Percentiles rank a stretch among this genome's conserved stretches.
Conservation (phyloP, 768 basidiomycete genomes). For the Stropharia rugosoannulata region DNA sequence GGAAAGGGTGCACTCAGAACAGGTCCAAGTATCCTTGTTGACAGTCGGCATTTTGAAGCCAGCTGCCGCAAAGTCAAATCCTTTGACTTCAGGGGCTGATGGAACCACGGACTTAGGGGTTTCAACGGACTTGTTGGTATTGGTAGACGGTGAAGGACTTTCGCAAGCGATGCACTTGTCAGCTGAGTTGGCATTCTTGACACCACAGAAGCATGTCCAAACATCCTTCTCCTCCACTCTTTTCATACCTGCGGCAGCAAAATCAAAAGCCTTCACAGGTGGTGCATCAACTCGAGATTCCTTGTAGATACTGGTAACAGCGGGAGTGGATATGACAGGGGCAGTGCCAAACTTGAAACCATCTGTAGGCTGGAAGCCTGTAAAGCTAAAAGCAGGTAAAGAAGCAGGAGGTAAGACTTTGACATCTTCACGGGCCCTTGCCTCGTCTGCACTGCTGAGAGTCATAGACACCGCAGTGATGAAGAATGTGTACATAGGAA, state of each 20-base stretch:
- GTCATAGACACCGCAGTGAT: slow-evolving; percentile 20
- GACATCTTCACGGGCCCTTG: slow-evolving; percentile 34
- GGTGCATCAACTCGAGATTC: slow-evolving; percentile 11
- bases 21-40: slow-evolving; percentile 49
- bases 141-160: neutral
- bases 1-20: slow-evolving; percentile 48
- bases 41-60: slow-evolving; percentile 48
- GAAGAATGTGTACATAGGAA: slow-evolving; percentile 38
- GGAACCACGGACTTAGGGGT: neutral
- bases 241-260: slow-evolving; percentile 59
- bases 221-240: slow-evolving; percentile 30
- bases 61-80: slow-evolving; percentile 64
- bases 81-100: slow-evolving; percentile 17
- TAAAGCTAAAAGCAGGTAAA: slow-evolving; percentile 47
- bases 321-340: slow-evolving; percentile 1
- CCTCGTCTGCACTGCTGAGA: slow-evolving; percentile 21
- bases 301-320: neutral
- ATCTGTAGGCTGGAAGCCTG: neutral
- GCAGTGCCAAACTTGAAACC: slow-evolving; percentile 6
- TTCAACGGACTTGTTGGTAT: neutral
- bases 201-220: slow-evolving; percentile 62
- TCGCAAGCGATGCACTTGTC: slow-evolving; percentile 55
- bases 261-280: slow-evolving; percentile 48
- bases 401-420: slow-evolving; percentile 35
- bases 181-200: slow-evolving; percentile 44